These are phyloP conservation scores for Leccinum disarticulatum DNA, from an alignment of 768 basidiomycete genomes.

Conservation along the genomic window DNA sequence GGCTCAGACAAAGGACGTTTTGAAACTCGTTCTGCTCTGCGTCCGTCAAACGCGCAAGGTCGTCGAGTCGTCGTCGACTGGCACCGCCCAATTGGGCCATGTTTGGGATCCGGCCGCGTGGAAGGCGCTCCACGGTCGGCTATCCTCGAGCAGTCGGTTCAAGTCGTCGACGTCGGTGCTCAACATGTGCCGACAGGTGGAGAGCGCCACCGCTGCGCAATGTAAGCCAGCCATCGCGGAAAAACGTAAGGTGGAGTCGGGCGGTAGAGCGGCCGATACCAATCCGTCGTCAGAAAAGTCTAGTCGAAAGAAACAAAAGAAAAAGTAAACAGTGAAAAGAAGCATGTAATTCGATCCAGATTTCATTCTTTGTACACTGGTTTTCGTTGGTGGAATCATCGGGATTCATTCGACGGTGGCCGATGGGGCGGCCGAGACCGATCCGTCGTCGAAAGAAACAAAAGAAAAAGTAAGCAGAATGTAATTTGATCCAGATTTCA, in stretches of 20 bases:
- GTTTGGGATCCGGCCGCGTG: conserved; percentile 67
- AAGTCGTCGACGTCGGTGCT: conserved; percentile 60
- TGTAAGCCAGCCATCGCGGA: conserved; percentile 5
- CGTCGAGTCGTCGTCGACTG: conserved; percentile 34
- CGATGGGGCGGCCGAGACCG: conserved; percentile 27
- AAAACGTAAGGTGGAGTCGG: conserved; percentile 41
- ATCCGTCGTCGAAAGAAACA: conserved; percentile 43
- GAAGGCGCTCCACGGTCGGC: conserved; percentile 44
- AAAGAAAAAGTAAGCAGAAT: conserved; percentile 35
- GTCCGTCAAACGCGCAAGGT: conserved; percentile 61
- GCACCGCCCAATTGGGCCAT: conserved; percentile 5
- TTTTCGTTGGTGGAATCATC: background rate
- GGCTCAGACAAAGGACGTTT: conserved; percentile 72
- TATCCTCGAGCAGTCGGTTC: conserved; percentile 58
- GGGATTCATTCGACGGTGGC: conserved; percentile 16
- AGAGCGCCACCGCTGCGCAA: conserved; percentile 18
- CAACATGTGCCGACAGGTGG: conserved; percentile 65
- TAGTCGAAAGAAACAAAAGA: conserved; percentile 49
- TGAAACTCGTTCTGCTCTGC: conserved; percentile 66
- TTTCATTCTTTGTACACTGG: background rate
- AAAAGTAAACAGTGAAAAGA: conserved; percentile 29
- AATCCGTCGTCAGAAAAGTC: conserved; percentile 36
- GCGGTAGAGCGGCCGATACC: conserved; percentile 26
- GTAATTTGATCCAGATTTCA: background rate
- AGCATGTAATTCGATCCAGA: background rate